A percentile compares a stretch with the other conserved stretches of the same genome.
These are phyloP conservation scores for Massariosphaeria phaeospora DNA, from an alignment of 495 filamentous ascomycete genomes.

Conservation along the genomic window DNA sequence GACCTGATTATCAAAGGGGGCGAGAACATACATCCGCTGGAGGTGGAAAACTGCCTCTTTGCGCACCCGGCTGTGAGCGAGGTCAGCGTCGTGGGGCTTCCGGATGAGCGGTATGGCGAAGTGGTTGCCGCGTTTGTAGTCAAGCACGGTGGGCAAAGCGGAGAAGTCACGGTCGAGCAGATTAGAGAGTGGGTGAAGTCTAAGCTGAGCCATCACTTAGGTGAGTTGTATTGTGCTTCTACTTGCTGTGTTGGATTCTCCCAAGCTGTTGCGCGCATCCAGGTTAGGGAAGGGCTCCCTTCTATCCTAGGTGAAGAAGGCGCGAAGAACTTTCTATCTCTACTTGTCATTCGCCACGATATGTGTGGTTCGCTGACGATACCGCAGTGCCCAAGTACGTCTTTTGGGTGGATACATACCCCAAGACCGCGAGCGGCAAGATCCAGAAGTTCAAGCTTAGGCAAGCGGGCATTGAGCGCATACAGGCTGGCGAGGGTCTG, in stretches of 20 bases:
- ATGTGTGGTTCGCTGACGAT: neutral
- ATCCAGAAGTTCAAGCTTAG: slow-evolving; percentile 91
- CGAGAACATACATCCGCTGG: slow-evolving; percentile 93
- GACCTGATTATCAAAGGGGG: slow-evolving; percentile 91
- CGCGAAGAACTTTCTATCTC: neutral
- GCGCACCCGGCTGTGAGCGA: slow-evolving; percentile 63
- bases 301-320: neutral
- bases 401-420: slow-evolving; percentile 76
- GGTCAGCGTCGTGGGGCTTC: slow-evolving; percentile 75
- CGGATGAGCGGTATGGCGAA: slow-evolving; percentile 82
- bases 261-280: too few species aligned
- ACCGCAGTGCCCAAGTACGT: slow-evolving; percentile 74
- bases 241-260: neutral
- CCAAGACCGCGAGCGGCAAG: slow-evolving; percentile 95
- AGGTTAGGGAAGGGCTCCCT: too few species aligned
- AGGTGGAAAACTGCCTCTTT: slow-evolving; percentile 88
- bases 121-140: slow-evolving; percentile 79
- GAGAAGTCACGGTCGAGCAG: slow-evolving; percentile 45
- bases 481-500: slow-evolving; percentile 18
- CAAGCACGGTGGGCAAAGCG: slow-evolving; percentile 40
- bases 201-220: slow-evolving; percentile 68
- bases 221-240: slow-evolving; percentile 41
- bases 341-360: neutral
- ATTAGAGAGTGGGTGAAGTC: slow-evolving; percentile 67
- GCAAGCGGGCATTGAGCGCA: slow-evolving; percentile 50